Evolutionary conservation across 257 asterid genomes (phyloP), one percentile per base, ranked within the genome.

Genomic region (Phtheirospermum japonicum): DNA sequence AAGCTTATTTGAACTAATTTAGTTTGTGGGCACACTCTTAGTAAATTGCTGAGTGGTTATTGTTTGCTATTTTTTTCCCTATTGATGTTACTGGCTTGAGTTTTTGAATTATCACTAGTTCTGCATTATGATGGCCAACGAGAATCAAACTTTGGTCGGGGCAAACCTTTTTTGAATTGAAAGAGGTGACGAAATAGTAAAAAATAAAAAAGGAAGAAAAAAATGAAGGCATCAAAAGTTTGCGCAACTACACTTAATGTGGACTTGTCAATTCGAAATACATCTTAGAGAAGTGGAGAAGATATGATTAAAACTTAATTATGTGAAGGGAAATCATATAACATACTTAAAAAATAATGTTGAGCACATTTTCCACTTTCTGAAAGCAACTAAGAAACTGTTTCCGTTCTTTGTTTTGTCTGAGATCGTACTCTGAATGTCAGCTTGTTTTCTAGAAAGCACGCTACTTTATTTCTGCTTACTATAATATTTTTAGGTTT

Each of bases 1-100:
- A 7, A 37, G 7, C 13, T 9, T 12, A 9, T 37, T 37, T 0
- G 11, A 37, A 10, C 48, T 40, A 42, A 36, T 55, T 49, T 56
- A n/a, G 50, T 12, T 51, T 52, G 39, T 52, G 51, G 62, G 10
- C 57, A 34, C 64, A 64, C 62, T 40, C 32, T 13, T 64, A 3
- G 63, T 53, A 9, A 17, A 33, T 26, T 59, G 19, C 13, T 46
- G 8, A 16, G 53, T 46, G 23, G n/a, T 4, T 14, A 6, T 14
- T 14, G 6, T n/a, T 9, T 9, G 9, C 1, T 46, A 51, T 63
- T 63, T 36, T 63, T 49, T 34, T 14, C 4, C 31, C 45, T 18
- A 7, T n/a, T 57, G 63, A 14, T 39, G 57, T 17, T 3, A 9
- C 36, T 60, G 59, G n/a, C 23, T 7, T 52, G 39, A 40, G 18